These are phyloP conservation scores for Rosa chinensis DNA, from an alignment of 306 rosid genomes.

Conservation along the genomic window DNA sequence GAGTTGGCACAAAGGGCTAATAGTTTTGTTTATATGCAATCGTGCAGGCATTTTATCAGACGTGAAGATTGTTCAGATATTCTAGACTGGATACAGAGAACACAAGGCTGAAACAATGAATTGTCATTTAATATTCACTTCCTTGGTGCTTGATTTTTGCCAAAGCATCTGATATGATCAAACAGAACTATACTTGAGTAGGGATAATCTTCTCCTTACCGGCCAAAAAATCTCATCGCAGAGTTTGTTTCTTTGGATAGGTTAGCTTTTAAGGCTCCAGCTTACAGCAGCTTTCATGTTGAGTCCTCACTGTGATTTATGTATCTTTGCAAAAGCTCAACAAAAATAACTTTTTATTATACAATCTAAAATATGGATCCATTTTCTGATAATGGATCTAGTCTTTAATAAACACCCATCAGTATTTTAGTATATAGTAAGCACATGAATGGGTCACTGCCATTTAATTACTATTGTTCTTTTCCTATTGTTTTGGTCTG, in stretches of 20 bases:
- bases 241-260: not conserved
- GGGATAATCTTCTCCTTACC: not conserved
- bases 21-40: constrained; percentile 16
- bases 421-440: too few species aligned
- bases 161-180: not conserved
- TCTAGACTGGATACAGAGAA: constrained; percentile 72
- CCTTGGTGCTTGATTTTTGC: constrained; percentile 1
- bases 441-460: too few species aligned
- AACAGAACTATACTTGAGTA: not conserved
- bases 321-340: not conserved
- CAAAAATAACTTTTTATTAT: not conserved
- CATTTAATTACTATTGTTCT: too few species aligned
- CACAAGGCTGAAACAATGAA: constrained; percentile 35
- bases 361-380: too few species aligned
- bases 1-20: constrained; percentile 10
- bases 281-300: not conserved
- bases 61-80: constrained; percentile 69
- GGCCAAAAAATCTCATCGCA: not conserved
- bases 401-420: too few species aligned
- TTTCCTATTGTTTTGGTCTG: too few species aligned
- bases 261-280: not conserved
- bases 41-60: constrained; percentile 61
- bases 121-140: constrained; percentile 18
- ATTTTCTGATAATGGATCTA: too few species aligned
- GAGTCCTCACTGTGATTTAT: not conserved